Evolutionary conservation across 208 protist species (phyloP).

Genomic region (Strigomonas culicis): DNA sequence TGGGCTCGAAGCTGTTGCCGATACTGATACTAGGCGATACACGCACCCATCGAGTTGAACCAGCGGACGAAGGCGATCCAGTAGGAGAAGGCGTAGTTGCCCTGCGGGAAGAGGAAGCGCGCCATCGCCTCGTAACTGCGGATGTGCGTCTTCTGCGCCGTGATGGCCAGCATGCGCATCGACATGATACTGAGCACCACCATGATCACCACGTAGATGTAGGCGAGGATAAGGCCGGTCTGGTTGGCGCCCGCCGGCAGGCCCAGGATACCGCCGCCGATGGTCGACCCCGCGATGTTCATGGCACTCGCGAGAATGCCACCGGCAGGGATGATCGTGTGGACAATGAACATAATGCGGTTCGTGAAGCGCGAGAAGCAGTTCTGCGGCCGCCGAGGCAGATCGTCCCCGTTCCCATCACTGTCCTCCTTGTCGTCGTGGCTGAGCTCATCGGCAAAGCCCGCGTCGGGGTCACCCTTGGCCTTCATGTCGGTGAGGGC

Average conservation of each 20-base stretch:
- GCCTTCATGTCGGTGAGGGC: too few relatives aligned
- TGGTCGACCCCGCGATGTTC: slow-evolving; percentile 29
- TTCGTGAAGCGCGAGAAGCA: too few relatives aligned
- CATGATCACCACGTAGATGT: slow-evolving; percentile 31
- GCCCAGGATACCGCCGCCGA: slow-evolving; percentile 37
- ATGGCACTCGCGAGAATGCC: slow-evolving; percentile 32
- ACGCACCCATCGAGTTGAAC: slow-evolving; percentile 24
- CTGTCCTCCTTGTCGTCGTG: too few relatives aligned
- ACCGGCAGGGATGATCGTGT: slow-evolving; percentile 26
- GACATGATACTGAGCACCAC: slow-evolving; percentile 34
- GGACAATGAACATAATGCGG: too few relatives aligned
- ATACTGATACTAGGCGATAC: slow-evolving; percentile 35
- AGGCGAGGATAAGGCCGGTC: slow-evolving; percentile 25
- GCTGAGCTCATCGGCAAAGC: too few relatives aligned
- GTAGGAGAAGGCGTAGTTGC: slow-evolving; percentile 27
- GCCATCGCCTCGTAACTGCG: slow-evolving; percentile 42
- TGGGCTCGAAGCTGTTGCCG: slow-evolving; percentile 24
- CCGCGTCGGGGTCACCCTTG: too few relatives aligned
- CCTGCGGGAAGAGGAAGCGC: slow-evolving; percentile 22
- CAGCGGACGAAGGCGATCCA: slow-evolving; percentile 36
- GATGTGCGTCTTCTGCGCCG: slow-evolving; percentile 25
- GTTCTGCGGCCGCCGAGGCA: too few relatives aligned
- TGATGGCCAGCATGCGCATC: slow-evolving; percentile 35
- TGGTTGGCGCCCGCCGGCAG: slow-evolving; percentile 36
- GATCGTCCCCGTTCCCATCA: too few relatives aligned